Evolutionary conservation across 1,284 basidiomycete species (phyloP).

Genomic region (Ustilago cynodontis): DNA sequence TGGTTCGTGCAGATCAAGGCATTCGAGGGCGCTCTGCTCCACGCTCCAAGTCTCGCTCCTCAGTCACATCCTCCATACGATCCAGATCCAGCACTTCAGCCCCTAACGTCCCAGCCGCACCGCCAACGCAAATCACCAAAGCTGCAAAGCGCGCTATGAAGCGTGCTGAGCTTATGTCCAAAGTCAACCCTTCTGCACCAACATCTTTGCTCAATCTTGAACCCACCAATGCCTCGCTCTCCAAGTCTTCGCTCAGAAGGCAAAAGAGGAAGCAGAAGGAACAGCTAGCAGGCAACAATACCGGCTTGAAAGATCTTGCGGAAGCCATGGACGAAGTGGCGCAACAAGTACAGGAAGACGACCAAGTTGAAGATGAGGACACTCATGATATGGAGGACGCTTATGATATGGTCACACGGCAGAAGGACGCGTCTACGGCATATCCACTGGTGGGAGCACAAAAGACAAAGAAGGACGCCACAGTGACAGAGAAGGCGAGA

Average conservation of each 20-base stretch:
- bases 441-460: constrained; percentile 32
- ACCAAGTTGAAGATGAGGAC: constrained; percentile 28
- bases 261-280: constrained; percentile 60
- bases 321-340: constrained; percentile 49
- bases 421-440: constrained; percentile 8
- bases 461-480: constrained; percentile 33
- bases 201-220: constrained; percentile 34
- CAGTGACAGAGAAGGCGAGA: constrained; percentile 56
- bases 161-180: constrained; percentile 51
- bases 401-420: constrained; percentile 17
- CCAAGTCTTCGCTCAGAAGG: constrained; percentile 58
- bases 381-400: constrained; percentile 20
- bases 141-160: constrained; percentile 57
- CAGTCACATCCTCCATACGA: constrained; percentile 26
- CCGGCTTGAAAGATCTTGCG: constrained; percentile 58
- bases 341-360: constrained; percentile 27
- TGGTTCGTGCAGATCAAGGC: constrained; percentile 43
- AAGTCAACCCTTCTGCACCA: constrained; percentile 27
- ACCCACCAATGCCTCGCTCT: constrained; percentile 23
- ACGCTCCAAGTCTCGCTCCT: constrained; percentile 39
- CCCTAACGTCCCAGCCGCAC: constrained; percentile 24
- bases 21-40: constrained; percentile 38
- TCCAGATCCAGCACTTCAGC: constrained; percentile 19
- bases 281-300: constrained; percentile 58
- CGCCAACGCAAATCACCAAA: constrained; percentile 48